Evolutionary conservation across 192 early-diverging fungal genomes (phyloP).

Genomic region (Backusella psychrophila): DNA sequence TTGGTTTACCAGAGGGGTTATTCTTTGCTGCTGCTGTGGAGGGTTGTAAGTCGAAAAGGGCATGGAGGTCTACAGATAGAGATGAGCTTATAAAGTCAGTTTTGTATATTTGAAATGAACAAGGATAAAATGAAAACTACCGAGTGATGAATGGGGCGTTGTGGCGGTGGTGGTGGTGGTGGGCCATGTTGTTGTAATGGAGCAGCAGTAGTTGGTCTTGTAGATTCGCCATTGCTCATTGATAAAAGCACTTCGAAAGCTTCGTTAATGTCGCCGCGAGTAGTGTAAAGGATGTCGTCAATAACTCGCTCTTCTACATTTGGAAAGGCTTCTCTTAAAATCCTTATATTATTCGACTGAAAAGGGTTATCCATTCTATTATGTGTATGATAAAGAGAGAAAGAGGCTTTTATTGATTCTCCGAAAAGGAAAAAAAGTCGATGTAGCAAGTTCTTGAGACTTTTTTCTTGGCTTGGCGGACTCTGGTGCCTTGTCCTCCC

Average conservation of each 20-base stretch:
- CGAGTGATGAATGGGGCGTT: not conserved
- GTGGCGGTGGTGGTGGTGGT: not conserved
- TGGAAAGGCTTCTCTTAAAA: slow-evolving; percentile 12
- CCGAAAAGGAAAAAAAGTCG: not conserved
- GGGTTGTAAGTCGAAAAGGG: not conserved
- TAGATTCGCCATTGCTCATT: not conserved
- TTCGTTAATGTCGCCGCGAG: not conserved
- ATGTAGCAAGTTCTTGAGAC: not conserved
- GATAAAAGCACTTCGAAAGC: slow-evolving; percentile 1
- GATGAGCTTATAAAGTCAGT: not conserved
- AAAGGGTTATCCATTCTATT: slow-evolving; percentile 1
- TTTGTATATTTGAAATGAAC: not conserved
- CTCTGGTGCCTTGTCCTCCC: not conserved
- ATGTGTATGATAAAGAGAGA: not conserved
- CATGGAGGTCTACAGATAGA: not conserved
- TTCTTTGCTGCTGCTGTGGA: not conserved
- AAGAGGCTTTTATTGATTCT: not conserved
- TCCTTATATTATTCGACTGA: not conserved
- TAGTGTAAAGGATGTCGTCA: not conserved
- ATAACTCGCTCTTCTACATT: not conserved
- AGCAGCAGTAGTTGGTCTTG: not conserved
- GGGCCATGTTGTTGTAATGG: not conserved
- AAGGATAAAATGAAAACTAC: not conserved
- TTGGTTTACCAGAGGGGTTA: not conserved
- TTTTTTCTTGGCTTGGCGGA: not conserved